These are phyloP conservation scores for Myxozyma melibiosi DNA, from an alignment of 805 yeast genomes.

Conservation along the genomic window DNA sequence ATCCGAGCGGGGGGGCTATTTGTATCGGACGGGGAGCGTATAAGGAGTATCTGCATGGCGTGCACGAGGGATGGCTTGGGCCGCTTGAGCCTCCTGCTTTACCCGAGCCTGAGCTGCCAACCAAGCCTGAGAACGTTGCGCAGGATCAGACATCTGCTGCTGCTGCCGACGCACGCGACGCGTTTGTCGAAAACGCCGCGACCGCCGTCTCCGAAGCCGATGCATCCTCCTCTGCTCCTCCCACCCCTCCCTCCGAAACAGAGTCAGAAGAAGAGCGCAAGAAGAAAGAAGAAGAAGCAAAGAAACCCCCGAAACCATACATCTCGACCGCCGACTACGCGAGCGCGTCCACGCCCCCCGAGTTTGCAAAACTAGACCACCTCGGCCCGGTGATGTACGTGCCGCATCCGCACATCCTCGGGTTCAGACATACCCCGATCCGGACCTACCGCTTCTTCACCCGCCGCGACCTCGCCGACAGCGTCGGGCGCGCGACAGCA, in stretches of 20 bases:
- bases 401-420: constrained; percentile 75
- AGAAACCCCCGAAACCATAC: constrained; percentile 60
- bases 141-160: constrained; percentile 25
- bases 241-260: constrained; percentile 13
- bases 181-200: constrained; percentile 11
- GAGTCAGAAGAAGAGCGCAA: constrained; percentile 40
- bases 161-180: constrained; percentile 5
- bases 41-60: constrained; percentile 86
- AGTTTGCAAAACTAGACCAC: constrained; percentile 35
- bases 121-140: constrained; percentile 27
- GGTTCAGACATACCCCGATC: constrained; percentile 74
- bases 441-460: constrained; percentile 79
- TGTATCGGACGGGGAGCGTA: constrained; percentile 95
- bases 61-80: constrained; percentile 94
- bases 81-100: constrained; percentile 64
- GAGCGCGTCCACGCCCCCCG: constrained; percentile 59
- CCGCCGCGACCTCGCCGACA: constrained; percentile 69
- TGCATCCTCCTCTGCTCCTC: constrained; percentile 15
- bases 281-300: constrained; percentile 42
- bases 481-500: constrained; percentile 57
- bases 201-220: constrained; percentile 9
- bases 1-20: constrained; percentile 72
- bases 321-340: constrained; percentile 62
- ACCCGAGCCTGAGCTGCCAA: constrained; percentile 4
- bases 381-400: constrained; percentile 70